Conservation (phyloP, 164 flowering plant species). For the Macadamia integrifolia region DNA sequence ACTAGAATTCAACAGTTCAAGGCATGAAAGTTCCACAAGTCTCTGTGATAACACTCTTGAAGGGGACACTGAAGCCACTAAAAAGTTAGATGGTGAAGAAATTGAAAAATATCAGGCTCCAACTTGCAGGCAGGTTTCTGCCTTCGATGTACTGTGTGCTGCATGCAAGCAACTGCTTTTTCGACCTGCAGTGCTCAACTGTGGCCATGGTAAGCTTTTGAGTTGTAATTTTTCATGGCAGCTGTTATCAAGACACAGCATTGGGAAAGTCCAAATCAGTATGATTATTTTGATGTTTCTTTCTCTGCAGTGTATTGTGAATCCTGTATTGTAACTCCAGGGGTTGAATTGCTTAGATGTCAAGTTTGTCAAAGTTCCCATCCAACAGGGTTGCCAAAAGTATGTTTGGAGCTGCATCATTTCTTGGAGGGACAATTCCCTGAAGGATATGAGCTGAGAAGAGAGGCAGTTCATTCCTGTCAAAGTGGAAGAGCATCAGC, state of each 20-base stretch:
- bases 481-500: conserved; percentile 25
- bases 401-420: conserved; percentile 63
- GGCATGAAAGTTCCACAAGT: not conserved
- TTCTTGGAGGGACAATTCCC: conserved; percentile 62
- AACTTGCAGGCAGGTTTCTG: conserved; percentile 26
- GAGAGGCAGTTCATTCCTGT: conserved; percentile 24
- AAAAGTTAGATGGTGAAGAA: conserved; percentile 14
- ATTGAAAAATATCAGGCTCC: conserved; percentile 4
- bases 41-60: conserved; percentile 7
- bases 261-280: not conserved
- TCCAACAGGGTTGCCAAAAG: conserved; percentile 63
- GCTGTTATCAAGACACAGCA: not conserved
- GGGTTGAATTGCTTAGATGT: conserved; percentile 40
- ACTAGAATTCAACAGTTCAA: not conserved
- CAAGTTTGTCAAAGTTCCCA: conserved; percentile 49
- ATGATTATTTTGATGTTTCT: conserved; percentile 2
- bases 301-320: conserved; percentile 55
- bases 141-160: conserved; percentile 49
- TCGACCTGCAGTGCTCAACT: conserved; percentile 74
- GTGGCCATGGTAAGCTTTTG: conserved; percentile 76
- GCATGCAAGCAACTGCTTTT: conserved; percentile 60
- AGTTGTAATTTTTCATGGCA: not conserved
- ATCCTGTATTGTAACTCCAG: conserved; percentile 35
- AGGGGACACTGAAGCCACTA: conserved; percentile 10
- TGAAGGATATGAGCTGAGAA: conserved; percentile 47